Evolutionary conservation across 2,329 filamentous ascomycete genomes (phyloP), one percentile per base, ranked within the genome.

Genomic region (Gaeumannomyces tritici): DNA sequence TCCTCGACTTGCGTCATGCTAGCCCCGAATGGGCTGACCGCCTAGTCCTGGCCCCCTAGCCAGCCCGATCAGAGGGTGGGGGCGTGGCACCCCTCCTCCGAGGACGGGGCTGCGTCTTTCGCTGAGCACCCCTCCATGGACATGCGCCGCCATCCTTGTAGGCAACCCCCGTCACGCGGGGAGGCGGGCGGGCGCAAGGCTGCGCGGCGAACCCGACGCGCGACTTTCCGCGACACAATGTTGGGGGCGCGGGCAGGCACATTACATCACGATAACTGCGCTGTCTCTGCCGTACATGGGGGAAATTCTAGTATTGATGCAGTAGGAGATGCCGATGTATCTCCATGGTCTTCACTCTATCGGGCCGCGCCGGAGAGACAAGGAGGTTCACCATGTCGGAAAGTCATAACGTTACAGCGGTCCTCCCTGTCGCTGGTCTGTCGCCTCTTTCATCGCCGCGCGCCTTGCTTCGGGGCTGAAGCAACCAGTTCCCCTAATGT

Each of bases 1-100:
- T 21, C 42, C 42, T n/a, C 18, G 4, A 12, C 55, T 6, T 21
- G 55, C 54, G 54, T 27, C n/a, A 5, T 27, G 55, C 58, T 60
- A 60, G 26, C 13, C 51, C 58, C 26, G n/a, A 60, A 28, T n/a
- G 27, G 58, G 58, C 47, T 60, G 33, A 51, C 58, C 58, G 58
- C 58, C 58, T 60, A 35, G 58, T 60, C 26, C 58, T 21, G 42
- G 29, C 29, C 11, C 29, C 42, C 21, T 21, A 47, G 42, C 18
- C 7, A 51, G 18, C 33, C 13, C 9, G 33, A 42, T 9, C 11
- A 8, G 12, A 33, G 31, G 31, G 9, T 21, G 42, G 21, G 42
- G 15, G 18, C 13, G n/a, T n/a, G 5, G 15, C 2, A 51, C 42
- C 42, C 42, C 42, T 24, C n/a, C 12, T 35, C 33, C 33, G 2